phyloP scores from a whole-genome alignment of 768 basidiomycete species.

The Clathrus columnatus region DNA sequence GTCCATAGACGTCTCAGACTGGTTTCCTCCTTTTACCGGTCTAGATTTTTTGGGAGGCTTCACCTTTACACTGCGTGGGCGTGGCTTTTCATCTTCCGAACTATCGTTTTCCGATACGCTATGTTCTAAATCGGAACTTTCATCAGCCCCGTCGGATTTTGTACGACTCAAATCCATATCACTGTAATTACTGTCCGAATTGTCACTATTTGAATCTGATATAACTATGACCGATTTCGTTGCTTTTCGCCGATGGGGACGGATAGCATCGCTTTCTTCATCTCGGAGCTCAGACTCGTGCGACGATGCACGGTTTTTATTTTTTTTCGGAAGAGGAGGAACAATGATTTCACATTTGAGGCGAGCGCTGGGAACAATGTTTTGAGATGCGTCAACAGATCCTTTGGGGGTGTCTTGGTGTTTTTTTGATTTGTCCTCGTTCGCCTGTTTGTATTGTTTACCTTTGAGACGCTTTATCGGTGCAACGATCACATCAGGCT shows the following conservation, averaged over 20 bases:
- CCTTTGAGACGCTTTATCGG: constrained; percentile 67
- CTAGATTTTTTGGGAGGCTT: constrained; percentile 26
- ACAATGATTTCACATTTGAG: constrained; percentile 53
- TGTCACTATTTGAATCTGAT: constrained; percentile 30
- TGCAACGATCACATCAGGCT: constrained; percentile 37
- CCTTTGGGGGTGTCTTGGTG: not conserved
- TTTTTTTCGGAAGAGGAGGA: constrained; percentile 27
- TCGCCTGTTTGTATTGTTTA: constrained; percentile 47
- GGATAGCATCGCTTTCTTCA: not conserved
- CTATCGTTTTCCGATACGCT: constrained; percentile 14
- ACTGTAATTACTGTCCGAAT: not conserved
- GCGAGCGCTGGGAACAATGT: constrained; percentile 25
- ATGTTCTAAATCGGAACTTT: not conserved
- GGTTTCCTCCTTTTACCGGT: constrained; percentile 16
- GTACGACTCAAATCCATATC: not conserved
- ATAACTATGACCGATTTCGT: constrained; percentile 33
- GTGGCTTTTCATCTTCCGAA: constrained; percentile 9
- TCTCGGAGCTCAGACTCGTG: not conserved
- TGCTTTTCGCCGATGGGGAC: not conserved
- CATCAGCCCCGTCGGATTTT: constrained; percentile 24
- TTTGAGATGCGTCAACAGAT: constrained; percentile 17
- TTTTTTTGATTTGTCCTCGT: constrained; percentile 13
- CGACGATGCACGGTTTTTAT: constrained; percentile 18
- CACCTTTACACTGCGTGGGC: too few relatives aligned
- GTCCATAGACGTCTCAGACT: constrained; percentile 38